Percentiles rank a stretch among this genome's conserved stretches.
phyloP scores from a whole-genome alignment of 139 green algal species.

The Chlorella sp. region DNA sequence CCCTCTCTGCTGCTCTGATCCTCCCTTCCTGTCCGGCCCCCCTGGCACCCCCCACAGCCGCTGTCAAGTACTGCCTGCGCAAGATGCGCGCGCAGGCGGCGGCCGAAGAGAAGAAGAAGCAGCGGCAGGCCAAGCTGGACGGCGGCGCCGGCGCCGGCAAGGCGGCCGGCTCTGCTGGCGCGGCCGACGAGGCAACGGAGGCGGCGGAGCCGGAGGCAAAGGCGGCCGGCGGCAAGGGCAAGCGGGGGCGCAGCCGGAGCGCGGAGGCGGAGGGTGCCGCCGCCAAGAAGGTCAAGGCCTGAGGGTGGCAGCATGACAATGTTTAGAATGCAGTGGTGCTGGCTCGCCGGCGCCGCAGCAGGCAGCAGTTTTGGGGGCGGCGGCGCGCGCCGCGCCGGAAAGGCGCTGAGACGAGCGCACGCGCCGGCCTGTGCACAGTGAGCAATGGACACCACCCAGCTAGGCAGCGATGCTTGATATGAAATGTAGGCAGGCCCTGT shows the following conservation, averaged over 20 bases:
- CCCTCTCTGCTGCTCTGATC: neutral
- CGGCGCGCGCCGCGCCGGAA: no score
- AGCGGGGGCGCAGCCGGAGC: slow-evolving; percentile 6
- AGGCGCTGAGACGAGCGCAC: no score
- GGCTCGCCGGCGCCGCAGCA: no score
- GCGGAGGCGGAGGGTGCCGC: slow-evolving; percentile 4
- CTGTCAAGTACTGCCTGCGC: slow-evolving; percentile 35
- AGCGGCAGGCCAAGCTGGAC: slow-evolving; percentile 40
- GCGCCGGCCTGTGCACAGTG: no score
- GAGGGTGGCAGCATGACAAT: slow-evolving; percentile 6
- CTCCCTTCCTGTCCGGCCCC: neutral
- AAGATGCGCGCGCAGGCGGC: slow-evolving; percentile 40
- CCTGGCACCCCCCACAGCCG: slow-evolving; percentile 42
- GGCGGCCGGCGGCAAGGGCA: slow-evolving; percentile 1
- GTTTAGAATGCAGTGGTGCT: no score
- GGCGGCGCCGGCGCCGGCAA: neutral
- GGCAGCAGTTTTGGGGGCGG: no score
- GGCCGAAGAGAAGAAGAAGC: slow-evolving; percentile 42
- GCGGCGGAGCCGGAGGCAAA: neutral
- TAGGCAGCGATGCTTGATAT: no score
- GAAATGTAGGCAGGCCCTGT: no score
- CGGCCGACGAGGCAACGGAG: neutral
- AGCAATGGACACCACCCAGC: no score
- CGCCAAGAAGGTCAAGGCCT: slow-evolving; percentile 34
- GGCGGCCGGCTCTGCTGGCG: no score